A percentile compares a stretch with the other conserved stretches of the same genome.
phyloP scores from a whole-genome alignment of 2,329 filamentous ascomycete species.

The Lachnellula occidentalis region DNA sequence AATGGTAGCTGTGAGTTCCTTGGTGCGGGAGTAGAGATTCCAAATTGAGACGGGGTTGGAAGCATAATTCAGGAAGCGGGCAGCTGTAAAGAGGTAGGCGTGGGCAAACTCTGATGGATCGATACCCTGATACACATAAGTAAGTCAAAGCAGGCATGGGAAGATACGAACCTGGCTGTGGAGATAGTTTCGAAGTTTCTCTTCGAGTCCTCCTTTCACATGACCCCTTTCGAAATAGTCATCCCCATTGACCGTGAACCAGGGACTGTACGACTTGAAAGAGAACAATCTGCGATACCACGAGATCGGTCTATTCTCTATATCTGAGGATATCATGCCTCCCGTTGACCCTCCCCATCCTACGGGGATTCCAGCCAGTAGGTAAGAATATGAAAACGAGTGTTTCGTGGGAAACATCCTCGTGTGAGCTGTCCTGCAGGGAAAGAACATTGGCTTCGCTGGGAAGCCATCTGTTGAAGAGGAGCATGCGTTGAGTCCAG shows the following conservation, averaged over 20 bases:
- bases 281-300: constrained; percentile 30
- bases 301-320: constrained; percentile 17
- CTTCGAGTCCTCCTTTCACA: constrained; percentile 48
- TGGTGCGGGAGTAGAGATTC: constrained; percentile 62
- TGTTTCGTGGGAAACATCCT: constrained; percentile 64
- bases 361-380: constrained; percentile 63
- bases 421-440: constrained; percentile 59
- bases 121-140: constrained; percentile 42
- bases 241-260: constrained; percentile 54
- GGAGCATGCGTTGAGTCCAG: constrained; percentile 10
- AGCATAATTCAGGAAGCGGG: constrained; percentile 62
- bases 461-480: constrained; percentile 8
- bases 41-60: constrained; percentile 77
- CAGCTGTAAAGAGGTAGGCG: constrained; percentile 67
- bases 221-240: constrained; percentile 57
- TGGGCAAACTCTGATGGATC: constrained; percentile 56
- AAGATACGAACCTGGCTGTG: constrained; percentile 42
- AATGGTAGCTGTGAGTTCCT: constrained; percentile 57
- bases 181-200: constrained; percentile 58
- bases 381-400: constrained; percentile 65
- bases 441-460: constrained; percentile 50
- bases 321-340: constrained; percentile 48
- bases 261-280: constrained; percentile 19
- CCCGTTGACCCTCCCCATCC: constrained; percentile 52
- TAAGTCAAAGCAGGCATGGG: background rate